Evolutionary conservation across 257 asterid genomes (phyloP).

Genomic region (Avicennia marina): DNA sequence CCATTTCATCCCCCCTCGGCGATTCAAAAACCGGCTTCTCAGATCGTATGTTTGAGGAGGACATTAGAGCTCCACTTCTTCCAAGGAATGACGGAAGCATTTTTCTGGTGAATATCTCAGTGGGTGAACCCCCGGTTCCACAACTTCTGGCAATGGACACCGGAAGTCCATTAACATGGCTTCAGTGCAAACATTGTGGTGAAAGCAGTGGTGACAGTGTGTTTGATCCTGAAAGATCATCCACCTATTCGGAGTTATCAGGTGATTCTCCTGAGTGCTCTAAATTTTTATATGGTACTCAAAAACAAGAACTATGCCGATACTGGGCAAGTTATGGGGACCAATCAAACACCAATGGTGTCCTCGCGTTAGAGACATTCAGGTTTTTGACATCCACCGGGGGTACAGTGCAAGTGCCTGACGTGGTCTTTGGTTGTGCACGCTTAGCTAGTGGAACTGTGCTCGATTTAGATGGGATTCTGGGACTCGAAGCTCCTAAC

Average conservation of each 20-base stretch:
- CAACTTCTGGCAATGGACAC: slow-evolving; percentile 25
- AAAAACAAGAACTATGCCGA: neutral
- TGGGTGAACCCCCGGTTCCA: slow-evolving; percentile 21
- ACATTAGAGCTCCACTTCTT: slow-evolving; percentile 8
- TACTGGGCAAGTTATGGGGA: slow-evolving; percentile 7
- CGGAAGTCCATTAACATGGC: slow-evolving; percentile 19
- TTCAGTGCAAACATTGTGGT: neutral
- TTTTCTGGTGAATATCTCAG: slow-evolving; percentile 18
- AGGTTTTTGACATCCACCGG: slow-evolving; percentile 23
- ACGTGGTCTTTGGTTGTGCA: slow-evolving; percentile 15
- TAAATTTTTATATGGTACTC: neutral
- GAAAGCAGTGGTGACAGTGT: neutral
- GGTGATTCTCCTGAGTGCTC: neutral
- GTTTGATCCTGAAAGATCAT: neutral
- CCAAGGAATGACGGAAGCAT: neutral
- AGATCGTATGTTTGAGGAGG: neutral
- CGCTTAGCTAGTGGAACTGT: neutral
- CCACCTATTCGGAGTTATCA: neutral
- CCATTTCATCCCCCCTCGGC: neutral
- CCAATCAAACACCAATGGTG: slow-evolving; percentile 1
- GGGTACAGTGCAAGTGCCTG: slow-evolving; percentile 6
- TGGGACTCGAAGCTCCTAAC: slow-evolving; percentile 17
- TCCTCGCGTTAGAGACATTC: slow-evolving; percentile 23
- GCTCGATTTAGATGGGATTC: slow-evolving; percentile 5
- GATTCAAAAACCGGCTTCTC: neutral